Evolutionary conservation across 805 yeast species (phyloP).

Genomic region (Wickerhamomyces chaumierensis): DNA sequence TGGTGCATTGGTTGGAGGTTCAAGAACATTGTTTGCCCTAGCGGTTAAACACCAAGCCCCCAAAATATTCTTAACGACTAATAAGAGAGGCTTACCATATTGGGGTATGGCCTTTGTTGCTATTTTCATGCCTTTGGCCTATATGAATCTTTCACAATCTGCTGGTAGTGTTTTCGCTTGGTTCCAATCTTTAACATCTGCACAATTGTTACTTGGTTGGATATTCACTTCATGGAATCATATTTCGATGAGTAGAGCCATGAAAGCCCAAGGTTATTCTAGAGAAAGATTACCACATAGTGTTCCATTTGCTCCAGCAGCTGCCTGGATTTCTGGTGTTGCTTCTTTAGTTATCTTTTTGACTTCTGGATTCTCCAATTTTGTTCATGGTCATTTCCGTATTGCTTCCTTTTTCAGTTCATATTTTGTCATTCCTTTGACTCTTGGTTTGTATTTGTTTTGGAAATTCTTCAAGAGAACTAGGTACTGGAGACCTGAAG

Average conservation of each 20-base stretch:
- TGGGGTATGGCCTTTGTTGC: slow-evolving; percentile 16
- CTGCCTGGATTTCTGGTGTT: slow-evolving; percentile 21
- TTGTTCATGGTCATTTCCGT: slow-evolving; percentile 20
- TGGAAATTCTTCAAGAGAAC: slow-evolving; percentile 24
- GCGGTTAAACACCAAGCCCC: slow-evolving; percentile 28
- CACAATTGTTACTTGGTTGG: slow-evolving; percentile 21
- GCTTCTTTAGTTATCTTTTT: slow-evolving; percentile 18
- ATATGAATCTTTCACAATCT: slow-evolving; percentile 16
- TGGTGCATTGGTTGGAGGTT: slow-evolving; percentile 16
- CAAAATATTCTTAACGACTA: slow-evolving; percentile 19
- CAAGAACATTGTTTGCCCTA: slow-evolving; percentile 23
- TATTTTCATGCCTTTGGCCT: slow-evolving; percentile 24
- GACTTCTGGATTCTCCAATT: slow-evolving; percentile 24
- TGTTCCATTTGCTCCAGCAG: slow-evolving; percentile 9
- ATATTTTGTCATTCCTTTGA: slow-evolving; percentile 16
- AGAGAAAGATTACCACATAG: slow-evolving; percentile 8
- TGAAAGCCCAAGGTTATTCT: slow-evolving; percentile 24
- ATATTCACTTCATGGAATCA: slow-evolving; percentile 20
- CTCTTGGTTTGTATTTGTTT: slow-evolving; percentile 17
- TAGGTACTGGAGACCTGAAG: slow-evolving; percentile 21
- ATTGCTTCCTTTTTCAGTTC: slow-evolving; percentile 5
- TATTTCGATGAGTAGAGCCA: slow-evolving; percentile 21
- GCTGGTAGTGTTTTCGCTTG: slow-evolving; percentile 23
- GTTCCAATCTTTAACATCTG: slow-evolving; percentile 23
- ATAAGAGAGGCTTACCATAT: slow-evolving; percentile 21